Evolutionary conservation across 352 stramenopile genomes (phyloP), one percentile per base, ranked within the genome.

Genomic region (Phytophthora hibernalis): DNA sequence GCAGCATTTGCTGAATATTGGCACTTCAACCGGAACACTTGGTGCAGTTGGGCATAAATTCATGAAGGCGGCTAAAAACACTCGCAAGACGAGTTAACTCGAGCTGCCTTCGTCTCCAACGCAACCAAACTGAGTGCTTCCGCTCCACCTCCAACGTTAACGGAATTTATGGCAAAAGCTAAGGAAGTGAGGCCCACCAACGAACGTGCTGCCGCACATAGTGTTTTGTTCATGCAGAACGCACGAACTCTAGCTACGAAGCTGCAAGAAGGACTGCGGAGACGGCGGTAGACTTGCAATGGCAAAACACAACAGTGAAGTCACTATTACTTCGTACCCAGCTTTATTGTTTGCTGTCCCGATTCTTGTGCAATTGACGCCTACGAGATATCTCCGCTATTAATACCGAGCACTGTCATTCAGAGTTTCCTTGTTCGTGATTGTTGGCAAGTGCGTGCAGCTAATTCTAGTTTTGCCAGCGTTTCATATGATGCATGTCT

Each of bases 41-140:
- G 28, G 35, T n/a, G 48, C 10, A 11, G 48, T 57, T 16, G 63
- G 60, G 21, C 63, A 44, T 15, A 66, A 61, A 22, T 71, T 71
- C 49, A n/a, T 71, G 24, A 60, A 45, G 12, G 48, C 55, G 4
- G 63, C 49, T 2, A 61, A 33, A 60, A 55, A 16, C 55, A 35
- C 11, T 65, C 21, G 6, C 15, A 18, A 16, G 44, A 67, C 31
- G 12, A 18, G 2, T 22, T 61, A 2, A 57, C 33, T 16, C 63
- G 55, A 28, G 56, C 42, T 16, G 43, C 50, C 0, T 71, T 71
- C 33, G 18, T 56, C 26, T 28, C 26, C 26, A 71, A 68, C 7
- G 64, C 64, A 5, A 43, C 15, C n/a, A 67, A 22, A 30, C 35
- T 71, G 22, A 35, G 8, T 13, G 24, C 11, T 28, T 45, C 30